Conservation (phyloP, 768 basidiomycete species). For the Floccularia luteovirens region DNA sequence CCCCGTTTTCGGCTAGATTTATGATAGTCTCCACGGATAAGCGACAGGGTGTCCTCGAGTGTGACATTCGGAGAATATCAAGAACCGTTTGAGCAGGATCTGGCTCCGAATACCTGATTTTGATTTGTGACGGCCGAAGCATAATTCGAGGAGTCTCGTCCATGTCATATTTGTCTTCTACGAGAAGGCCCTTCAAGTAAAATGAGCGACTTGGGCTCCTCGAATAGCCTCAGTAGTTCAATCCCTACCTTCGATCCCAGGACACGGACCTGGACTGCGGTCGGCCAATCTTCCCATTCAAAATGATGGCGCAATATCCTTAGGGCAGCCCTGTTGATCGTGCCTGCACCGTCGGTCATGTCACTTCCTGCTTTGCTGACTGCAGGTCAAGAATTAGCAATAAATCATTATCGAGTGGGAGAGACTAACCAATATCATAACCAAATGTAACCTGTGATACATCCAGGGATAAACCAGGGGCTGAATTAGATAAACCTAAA, state of each 20-base stretch:
- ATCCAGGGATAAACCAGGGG: conserved; percentile 41
- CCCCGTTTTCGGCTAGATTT: conserved; percentile 56
- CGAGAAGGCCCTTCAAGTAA: conserved; percentile 27
- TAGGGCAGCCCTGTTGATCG: conserved; percentile 30
- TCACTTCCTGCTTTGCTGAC: conserved; percentile 24
- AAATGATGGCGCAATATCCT: conserved; percentile 22
- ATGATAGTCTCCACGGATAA: conserved; percentile 53
- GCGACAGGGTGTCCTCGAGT: conserved; percentile 35
- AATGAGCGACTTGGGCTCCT: too few species aligned
- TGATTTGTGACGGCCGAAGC: conserved; percentile 35
- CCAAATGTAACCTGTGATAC: conserved; percentile 26
- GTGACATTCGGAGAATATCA: conserved; percentile 46
- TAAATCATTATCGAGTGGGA: not conserved
- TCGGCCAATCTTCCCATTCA: conserved; percentile 29
- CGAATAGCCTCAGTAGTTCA: not conserved
- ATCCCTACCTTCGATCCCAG: conserved; percentile 35
- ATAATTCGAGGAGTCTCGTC: conserved; percentile 16
- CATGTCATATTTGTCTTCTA: conserved; percentile 20
- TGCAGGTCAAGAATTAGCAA: conserved; percentile 8
- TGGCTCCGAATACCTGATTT: conserved; percentile 31
- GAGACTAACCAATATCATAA: conserved; percentile 40
- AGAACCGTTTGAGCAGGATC: conserved; percentile 40
- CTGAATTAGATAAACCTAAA: conserved; percentile 56
- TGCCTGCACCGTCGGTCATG: conserved; percentile 54
- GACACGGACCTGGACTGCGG: conserved; percentile 44